Percentiles rank a stretch among this genome's conserved stretches.
These are phyloP conservation scores for Neurospora sp. DNA, from an alignment of 495 filamentous ascomycete species.

Conservation along the genomic window DNA sequence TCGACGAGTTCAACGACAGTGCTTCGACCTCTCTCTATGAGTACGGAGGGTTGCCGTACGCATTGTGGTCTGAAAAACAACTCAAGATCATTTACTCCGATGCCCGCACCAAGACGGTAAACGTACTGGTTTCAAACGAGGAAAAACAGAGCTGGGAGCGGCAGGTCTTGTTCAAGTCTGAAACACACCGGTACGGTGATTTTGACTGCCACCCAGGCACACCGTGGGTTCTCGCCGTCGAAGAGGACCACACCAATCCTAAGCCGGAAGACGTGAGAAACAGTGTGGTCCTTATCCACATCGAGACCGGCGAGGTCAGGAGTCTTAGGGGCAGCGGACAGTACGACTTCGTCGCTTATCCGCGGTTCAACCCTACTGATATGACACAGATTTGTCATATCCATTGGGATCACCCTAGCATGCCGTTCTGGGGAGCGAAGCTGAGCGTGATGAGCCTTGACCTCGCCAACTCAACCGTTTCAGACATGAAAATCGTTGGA, in stretches of 20 bases:
- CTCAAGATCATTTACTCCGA: slow-evolving; percentile 34
- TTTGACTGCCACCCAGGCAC: slow-evolving; percentile 28
- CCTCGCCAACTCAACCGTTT: background rate
- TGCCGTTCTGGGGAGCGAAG: slow-evolving; percentile 39
- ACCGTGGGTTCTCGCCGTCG: slow-evolving; percentile 32
- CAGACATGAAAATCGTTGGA: slow-evolving; percentile 18
- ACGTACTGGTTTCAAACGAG: slow-evolving; percentile 22
- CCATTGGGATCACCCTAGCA: slow-evolving; percentile 41
- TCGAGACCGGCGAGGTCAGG: slow-evolving; percentile 10
- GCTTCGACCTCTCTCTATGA: slow-evolving; percentile 35
- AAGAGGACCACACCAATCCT: slow-evolving; percentile 32
- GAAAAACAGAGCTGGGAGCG: slow-evolving; percentile 3
- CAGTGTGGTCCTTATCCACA: slow-evolving; percentile 27
- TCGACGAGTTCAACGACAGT: slow-evolving; percentile 12
- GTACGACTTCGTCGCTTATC: slow-evolving; percentile 41
- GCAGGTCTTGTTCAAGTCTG: slow-evolving; percentile 18
- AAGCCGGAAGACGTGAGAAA: slow-evolving; percentile 22
- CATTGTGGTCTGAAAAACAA: slow-evolving; percentile 18
- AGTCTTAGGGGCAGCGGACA: slow-evolving; percentile 17
- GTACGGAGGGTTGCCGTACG: slow-evolving; percentile 31
- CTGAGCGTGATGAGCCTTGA: slow-evolving; percentile 9
- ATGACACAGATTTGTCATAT: slow-evolving; percentile 37
- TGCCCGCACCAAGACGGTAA: slow-evolving; percentile 25
- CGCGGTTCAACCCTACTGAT: slow-evolving; percentile 33
- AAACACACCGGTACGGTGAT: slow-evolving; percentile 27